phyloP scores from a whole-genome alignment of 176 grass and related monocot species.

The Rhynchospora pubera region DNA sequence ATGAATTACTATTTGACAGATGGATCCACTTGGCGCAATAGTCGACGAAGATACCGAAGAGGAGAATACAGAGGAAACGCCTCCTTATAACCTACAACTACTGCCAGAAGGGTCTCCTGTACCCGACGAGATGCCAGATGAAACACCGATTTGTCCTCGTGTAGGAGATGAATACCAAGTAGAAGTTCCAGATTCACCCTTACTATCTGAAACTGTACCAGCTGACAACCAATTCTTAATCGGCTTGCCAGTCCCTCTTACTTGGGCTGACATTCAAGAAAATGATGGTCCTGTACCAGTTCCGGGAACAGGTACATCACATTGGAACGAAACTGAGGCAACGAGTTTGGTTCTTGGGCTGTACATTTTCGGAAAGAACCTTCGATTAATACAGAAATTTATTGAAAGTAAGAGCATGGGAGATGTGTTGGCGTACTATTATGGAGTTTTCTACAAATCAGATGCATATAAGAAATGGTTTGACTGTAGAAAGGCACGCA shows the following conservation, averaged over 20 bases:
- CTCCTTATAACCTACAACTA: constrained; percentile 26
- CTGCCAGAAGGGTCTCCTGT: constrained; percentile 34
- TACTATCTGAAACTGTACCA: constrained; percentile 23
- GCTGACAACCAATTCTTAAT: constrained; percentile 33
- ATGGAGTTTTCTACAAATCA: constrained; percentile 59
- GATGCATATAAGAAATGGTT: constrained; percentile 41
- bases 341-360: constrained; percentile 71
- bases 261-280: constrained; percentile 37
- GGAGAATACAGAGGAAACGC: not conserved
- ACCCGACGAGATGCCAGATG: constrained; percentile 41
- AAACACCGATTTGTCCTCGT: constrained; percentile 42
- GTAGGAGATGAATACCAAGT: constrained; percentile 76
- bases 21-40: constrained; percentile 15
- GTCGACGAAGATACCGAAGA: constrained; percentile 16
- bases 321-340: constrained; percentile 54
- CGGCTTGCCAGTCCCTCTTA: constrained; percentile 48
- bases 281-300: constrained; percentile 31
- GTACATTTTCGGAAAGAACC: constrained; percentile 90
- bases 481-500: constrained; percentile 45
- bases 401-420: constrained; percentile 51
- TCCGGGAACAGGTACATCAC: constrained; percentile 33
- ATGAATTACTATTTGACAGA: constrained; percentile 18
- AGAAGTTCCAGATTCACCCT: constrained; percentile 48
- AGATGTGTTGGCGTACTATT: constrained; percentile 61
- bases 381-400: constrained; percentile 44